A percentile compares a stretch with the other conserved stretches of the same genome.
phyloP scores from a whole-genome alignment of 1,139 yeast species.

The Debaryomyces robertsiae region DNA sequence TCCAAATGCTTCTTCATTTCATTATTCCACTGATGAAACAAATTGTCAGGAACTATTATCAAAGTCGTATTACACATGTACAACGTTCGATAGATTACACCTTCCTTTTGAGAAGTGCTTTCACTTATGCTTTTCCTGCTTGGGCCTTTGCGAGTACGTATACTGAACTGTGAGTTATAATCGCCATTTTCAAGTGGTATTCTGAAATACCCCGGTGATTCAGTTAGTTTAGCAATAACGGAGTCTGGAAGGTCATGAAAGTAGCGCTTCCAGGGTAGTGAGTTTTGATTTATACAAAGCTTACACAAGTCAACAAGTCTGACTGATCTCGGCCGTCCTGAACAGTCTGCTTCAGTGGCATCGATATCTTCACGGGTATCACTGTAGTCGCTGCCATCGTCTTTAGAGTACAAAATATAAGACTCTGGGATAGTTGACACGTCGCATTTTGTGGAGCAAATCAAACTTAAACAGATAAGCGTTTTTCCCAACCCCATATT shows the following conservation, averaged over 20 bases:
- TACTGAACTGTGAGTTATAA: constrained; percentile 24
- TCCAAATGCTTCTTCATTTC: constrained; percentile 60
- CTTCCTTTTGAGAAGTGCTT: constrained; percentile 24
- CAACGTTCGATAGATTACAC: constrained; percentile 27
- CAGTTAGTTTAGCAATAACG: constrained; percentile 36
- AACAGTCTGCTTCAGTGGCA: constrained; percentile 10
- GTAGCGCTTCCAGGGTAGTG: constrained; percentile 62
- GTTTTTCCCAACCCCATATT: constrained; percentile 82
- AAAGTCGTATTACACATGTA: constrained; percentile 56
- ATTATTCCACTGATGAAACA: constrained; percentile 64
- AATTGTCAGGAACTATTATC: constrained; percentile 65
- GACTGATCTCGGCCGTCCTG: constrained; percentile 8
- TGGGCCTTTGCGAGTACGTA: constrained; percentile 21
- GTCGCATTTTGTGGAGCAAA: constrained; percentile 58
- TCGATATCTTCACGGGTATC: constrained; percentile 13
- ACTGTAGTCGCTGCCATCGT: constrained; percentile 13
- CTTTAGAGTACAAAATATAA: constrained; percentile 20
- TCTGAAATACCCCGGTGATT: constrained; percentile 49
- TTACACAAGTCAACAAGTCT: constrained; percentile 45
- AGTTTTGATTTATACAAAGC: constrained; percentile 41
- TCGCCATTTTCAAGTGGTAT: constrained; percentile 27
- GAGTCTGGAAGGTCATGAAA: constrained; percentile 44
- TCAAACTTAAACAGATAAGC: constrained; percentile 61
- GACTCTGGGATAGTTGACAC: constrained; percentile 48
- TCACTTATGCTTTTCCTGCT: constrained; percentile 13